Base-by-base conservation (phyloP, 257 asterid species). In the Marsdenia floribunda region DNA sequence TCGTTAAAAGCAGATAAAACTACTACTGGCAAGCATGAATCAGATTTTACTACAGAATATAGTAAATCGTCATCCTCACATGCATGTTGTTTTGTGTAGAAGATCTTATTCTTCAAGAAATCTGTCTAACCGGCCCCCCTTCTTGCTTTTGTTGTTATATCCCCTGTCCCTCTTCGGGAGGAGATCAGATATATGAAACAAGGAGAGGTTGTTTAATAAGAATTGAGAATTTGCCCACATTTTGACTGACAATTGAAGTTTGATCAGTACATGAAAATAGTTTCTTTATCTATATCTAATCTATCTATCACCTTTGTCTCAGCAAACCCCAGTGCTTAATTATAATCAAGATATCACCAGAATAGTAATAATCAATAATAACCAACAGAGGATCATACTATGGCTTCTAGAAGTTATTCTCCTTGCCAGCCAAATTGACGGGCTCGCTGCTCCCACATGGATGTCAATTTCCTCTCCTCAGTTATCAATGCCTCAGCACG, bases 391-490 rank as follows among this genome's bases (percentile, higher is more conserved):
- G 50, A 38, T 65, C 40, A 38, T 65, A 18, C 50, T 7, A 6
- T 44, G n/a, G 69, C 16, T 7, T 37, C 11, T 65, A 65, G 70
- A 35, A 19, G 29, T 65, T 65, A 38, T 37, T 65, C 50, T 65
- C 50, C 50, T 38, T 65, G 6, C 70, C 70, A 65, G 50, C 70
- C 70, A 38, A 65, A 50, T 65, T 65, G 70, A 19, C 7, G 50
- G 14, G 70, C 70, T 16, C 70, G 70, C 29, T 65, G 44, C 70
- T 89, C 96, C 97, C 97, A 91, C 78, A 83, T 47, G 13, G 67
- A 67, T 16, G 97, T 87, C 53, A 85, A 16, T 83, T 88, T 92
- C 87, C 68, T 88, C 84, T 92, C 97, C 83, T 85, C 81, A 0
- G 90, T 77, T 65, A 90, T 77, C 76, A 88, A 81, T 58, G 80